These are phyloP conservation scores for Trichoderma sp. DNA, from an alignment of 2,329 filamentous ascomycete species.

Conservation along the genomic window DNA sequence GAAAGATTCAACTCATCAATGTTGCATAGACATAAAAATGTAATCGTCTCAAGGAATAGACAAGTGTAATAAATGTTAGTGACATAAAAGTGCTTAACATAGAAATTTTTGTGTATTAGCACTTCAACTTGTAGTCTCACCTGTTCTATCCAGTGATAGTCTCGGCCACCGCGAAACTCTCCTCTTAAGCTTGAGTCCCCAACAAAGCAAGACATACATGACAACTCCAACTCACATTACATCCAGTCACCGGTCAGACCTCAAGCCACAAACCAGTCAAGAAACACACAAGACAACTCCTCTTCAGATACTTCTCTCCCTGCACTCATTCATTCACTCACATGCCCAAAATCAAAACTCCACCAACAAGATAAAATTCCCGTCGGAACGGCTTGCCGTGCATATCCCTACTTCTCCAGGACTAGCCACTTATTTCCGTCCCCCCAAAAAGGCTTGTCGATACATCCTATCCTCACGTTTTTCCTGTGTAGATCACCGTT, in stretches of 20 bases:
- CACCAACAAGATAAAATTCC: background rate
- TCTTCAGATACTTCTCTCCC: background rate
- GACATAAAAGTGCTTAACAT: no score
- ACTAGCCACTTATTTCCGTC: background rate
- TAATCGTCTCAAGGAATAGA: no score
- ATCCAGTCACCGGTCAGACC: background rate
- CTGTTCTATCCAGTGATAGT: background rate
- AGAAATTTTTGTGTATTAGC: background rate
- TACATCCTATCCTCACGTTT: background rate
- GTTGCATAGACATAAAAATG: no score
- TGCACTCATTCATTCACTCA: background rate
- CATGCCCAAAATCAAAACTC: background rate
- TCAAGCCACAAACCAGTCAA: background rate
- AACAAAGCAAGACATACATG: background rate
- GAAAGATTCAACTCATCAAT: background rate
- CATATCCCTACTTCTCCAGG: conserved; percentile 3
- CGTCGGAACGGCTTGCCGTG: conserved; percentile 1
- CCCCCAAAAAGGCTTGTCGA: background rate
- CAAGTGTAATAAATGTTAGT: no score
- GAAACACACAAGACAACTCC: background rate
- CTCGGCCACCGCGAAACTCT: background rate
- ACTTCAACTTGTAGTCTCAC: background rate
- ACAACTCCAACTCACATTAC: background rate
- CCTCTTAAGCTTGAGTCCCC: background rate
- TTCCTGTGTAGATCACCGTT: background rate